Evolutionary conservation across 2,329 filamentous ascomycete genomes (phyloP), one percentile per base, ranked within the genome.

Genomic region (Arthrinium puccinioides): DNA sequence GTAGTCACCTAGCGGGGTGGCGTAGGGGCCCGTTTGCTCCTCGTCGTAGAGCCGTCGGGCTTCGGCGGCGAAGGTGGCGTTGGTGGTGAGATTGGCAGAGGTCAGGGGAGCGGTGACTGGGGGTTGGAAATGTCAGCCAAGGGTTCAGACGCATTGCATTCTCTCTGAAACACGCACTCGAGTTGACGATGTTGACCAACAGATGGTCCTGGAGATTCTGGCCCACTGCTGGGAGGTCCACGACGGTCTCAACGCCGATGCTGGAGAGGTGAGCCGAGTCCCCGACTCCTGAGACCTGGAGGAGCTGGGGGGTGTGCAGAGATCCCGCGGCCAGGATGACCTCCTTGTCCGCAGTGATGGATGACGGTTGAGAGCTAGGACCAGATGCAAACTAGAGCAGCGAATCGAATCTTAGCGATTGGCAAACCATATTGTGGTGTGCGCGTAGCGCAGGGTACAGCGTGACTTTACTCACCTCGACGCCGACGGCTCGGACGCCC

Each of bases 281-380:
- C 1, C 51, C 51, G 9, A 54, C 40, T 8, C 65, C 64, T 5
- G 62, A 66, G 2, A 62, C 49, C 39, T 67, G 60, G 0, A 69
- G 52, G 0, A 69, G 36, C 20, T 62, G 51, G 41, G 39, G 60
- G 40, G 36, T 62, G 42, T 46, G 42, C 14, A 45, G 26, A 26
- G 47, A 43, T 3, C 54, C 54, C 2, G 53, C 49, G 7, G 47
- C 47, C 3, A 57, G 34, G 16, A 57, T 44, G 23, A 52, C 45
- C 33, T 56, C 53, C 23, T 47, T 40, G 26, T 18, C 44, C 9
- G 46, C 48, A 8, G 18, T 15, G 15, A 46, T 32, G 3, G 31
- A n/a, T n/a, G n/a, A n/a, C n/a, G n/a, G n/a, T n/a, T n/a, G n/a
- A n/a, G n/a, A n/a, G n/a, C n/a, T n/a, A n/a, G n/a, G n/a, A n/a